Percentiles rank a stretch among this genome's conserved stretches.
Evolutionary conservation across 306 rosid genomes (phyloP).

Genomic region (Alnus glutinosa): DNA sequence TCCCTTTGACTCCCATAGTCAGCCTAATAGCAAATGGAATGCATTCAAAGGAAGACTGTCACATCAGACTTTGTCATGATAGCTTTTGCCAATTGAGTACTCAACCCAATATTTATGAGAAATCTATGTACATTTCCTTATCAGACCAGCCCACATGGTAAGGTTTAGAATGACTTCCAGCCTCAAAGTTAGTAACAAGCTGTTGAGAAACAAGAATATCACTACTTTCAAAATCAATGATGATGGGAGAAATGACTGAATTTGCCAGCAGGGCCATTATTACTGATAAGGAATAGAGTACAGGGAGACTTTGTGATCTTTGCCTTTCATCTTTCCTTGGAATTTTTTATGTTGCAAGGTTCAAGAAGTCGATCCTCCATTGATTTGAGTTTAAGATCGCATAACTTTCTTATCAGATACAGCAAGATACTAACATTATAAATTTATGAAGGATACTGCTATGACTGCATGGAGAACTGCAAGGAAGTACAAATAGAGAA

Average conservation of each 20-base stretch:
- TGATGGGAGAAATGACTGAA: not conserved
- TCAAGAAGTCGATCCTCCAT: not conserved
- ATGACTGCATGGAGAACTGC: not conserved
- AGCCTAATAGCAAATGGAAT: not conserved
- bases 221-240: not conserved
- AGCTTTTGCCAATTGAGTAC: not conserved
- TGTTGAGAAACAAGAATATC: not conserved
- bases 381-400: no score
- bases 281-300: not conserved
- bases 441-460: not conserved
- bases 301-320: not conserved
- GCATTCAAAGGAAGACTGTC: not conserved
- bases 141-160: not conserved
- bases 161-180: not conserved
- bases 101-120: not conserved
- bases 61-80: not conserved
- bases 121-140: not conserved
- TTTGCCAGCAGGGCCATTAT: not conserved
- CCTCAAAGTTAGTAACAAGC: not conserved
- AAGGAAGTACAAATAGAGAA: constrained; percentile 1
- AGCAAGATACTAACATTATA: no score
- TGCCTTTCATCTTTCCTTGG: not conserved
- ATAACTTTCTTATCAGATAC: no score
- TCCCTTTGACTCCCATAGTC: not conserved
- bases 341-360: not conserved